Evolutionary conservation across 768 basidiomycete genomes (phyloP).

Genomic region (Sporobolomyces pararoseus): DNA sequence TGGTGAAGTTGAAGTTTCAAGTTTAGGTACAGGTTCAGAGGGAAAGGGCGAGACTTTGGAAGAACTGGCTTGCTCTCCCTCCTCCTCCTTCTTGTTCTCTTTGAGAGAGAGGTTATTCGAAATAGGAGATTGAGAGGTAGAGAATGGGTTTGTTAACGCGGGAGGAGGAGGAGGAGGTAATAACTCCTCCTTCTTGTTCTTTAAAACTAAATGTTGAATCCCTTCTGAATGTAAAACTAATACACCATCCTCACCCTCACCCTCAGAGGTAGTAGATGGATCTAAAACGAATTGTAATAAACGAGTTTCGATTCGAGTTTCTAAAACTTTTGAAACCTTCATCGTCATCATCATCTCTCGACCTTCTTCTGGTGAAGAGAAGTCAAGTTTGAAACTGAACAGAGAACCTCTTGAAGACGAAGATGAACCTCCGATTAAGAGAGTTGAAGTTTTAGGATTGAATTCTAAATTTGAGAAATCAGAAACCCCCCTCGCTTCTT

Average conservation of each 20-base stretch:
- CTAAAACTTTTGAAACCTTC: too few relatives aligned
- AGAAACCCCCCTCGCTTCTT: too few relatives aligned
- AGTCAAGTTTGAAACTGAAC: not conserved
- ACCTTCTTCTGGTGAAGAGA: not conserved
- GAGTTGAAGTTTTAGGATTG: not conserved
- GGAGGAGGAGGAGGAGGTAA: slow-evolving; percentile 15
- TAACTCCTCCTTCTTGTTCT: too few relatives aligned
- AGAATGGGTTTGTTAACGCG: not conserved
- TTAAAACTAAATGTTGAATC: slow-evolving; percentile 11
- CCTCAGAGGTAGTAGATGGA: not conserved
- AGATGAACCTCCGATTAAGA: not conserved
- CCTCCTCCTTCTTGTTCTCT: too few relatives aligned
- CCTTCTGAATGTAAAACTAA: not conserved
- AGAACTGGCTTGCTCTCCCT: too few relatives aligned
- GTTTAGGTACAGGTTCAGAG: too few relatives aligned
- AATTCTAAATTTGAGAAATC: not conserved
- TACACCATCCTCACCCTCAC: not conserved
- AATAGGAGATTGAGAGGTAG: not conserved
- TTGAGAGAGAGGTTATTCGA: not conserved
- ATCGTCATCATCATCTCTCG: not conserved
- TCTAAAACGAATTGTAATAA: not conserved
- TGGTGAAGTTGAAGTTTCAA: not conserved
- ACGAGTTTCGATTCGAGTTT: too few relatives aligned
- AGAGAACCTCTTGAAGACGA: not conserved
- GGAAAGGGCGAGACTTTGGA: not conserved